A percentile compares a stretch with the other conserved stretches of the same genome.
These are phyloP conservation scores for Cyclotella distinguenda DNA, from an alignment of 108 stramenopile species.

Conservation along the genomic window DNA sequence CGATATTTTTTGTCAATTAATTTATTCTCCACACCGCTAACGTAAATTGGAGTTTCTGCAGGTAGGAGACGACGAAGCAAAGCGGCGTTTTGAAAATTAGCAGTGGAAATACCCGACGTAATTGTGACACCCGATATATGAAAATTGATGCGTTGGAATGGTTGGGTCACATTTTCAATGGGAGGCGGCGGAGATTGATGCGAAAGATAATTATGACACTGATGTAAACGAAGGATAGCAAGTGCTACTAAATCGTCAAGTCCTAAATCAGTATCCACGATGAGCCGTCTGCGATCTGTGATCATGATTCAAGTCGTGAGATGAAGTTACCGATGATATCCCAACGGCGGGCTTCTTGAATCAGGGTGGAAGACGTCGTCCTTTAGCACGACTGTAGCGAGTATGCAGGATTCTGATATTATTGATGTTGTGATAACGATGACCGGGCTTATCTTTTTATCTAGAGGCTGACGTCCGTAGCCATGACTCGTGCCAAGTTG, in stretches of 20 bases:
- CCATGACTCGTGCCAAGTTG: no score
- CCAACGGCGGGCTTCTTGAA: no score
- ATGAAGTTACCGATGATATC: no score
- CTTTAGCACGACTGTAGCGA: no score
- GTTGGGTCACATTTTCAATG: neutral
- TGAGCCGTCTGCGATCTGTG: conserved; percentile 4
- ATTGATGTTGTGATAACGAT: no score
- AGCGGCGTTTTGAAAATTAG: conserved; percentile 12
- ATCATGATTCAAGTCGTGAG: no score
- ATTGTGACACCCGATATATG: conserved; percentile 24
- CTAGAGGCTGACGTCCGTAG: no score
- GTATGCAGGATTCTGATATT: no score
- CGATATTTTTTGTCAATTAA: neutral
- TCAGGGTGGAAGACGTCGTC: no score
- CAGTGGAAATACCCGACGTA: conserved; percentile 23
- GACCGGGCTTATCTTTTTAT: no score
- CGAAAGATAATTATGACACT: neutral
- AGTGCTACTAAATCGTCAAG: conserved; percentile 40
- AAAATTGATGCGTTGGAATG: conserved; percentile 6
- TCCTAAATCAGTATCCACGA: conserved; percentile 43
- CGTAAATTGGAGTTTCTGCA: conserved; percentile 24
- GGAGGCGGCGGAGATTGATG: neutral
- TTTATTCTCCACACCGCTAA: neutral
- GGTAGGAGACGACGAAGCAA: conserved; percentile 32
- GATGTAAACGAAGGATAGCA: conserved; percentile 34